Base-by-base conservation (phyloP, 495 filamentous ascomycete genomes). In the Cudoniella acicularis region DNA sequence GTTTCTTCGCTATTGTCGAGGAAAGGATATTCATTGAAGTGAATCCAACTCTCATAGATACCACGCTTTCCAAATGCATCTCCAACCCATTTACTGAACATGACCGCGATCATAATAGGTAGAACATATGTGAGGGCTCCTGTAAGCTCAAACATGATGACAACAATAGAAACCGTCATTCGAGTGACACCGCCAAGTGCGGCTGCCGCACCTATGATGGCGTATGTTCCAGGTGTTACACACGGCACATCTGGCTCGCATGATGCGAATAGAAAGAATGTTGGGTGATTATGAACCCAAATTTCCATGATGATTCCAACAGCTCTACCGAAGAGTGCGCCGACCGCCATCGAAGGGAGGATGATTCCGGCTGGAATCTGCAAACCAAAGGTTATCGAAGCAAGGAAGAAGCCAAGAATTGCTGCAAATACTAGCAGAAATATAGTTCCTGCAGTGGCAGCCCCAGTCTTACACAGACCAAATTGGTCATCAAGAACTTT, bases 101-200 rank as follows among this genome's bases (percentile, higher is more conserved):
- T 96, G 59, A 98, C 94, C n/a, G 95, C 92, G 59, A 98, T 89
- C 94, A 98, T 98, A 69, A 98, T 98, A 18, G 94, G 94, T 10
- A 98, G 85, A 27, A 98, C 94, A 69, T 98, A 98, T 0, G 92
- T 96, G 13, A 98, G 77, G 0, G 94, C 95, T 23, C 94, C 94
- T 0, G 94, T 98, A 24, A 98, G 84, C 73, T 98, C 94, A 64
- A 98, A 98, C 90, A 96, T 98, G 73, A 98, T 98, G 61, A 98
- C 94, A 2, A 98, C 94, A 65, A 98, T 96, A 10, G 93, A 97
- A 8, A 86, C 82, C 10, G 94, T 98, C 89, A 98, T 97, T 64
- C 94, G 85, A 23, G 93, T 98, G n/a, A 94, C 90, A 49, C 94
- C 94, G n/a, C 87, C 92, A 2, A 98, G 83, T 2, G 92, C 88